Percentiles rank a stretch among this genome's conserved stretches.
Evolutionary conservation across 83 land plant genomes (phyloP).

Genomic region (Thuja plicata): DNA sequence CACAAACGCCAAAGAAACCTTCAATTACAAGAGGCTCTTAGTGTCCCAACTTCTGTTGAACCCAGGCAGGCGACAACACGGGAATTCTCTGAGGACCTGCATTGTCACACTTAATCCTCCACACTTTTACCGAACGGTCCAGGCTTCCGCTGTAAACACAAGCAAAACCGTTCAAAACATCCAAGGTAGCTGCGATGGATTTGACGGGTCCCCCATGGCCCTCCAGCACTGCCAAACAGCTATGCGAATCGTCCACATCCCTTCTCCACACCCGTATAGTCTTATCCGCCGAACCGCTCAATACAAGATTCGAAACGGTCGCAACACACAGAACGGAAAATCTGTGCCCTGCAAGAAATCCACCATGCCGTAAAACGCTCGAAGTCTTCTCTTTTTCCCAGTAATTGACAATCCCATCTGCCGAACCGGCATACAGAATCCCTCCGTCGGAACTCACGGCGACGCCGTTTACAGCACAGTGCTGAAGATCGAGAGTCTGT

Average conservation of each 20-base stretch:
- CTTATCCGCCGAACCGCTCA: conserved; percentile 62
- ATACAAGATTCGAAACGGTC: conserved; percentile 22
- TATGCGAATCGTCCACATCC: conserved; percentile 30
- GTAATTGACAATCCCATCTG: conserved; percentile 36
- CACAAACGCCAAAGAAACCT: too few relatives aligned
- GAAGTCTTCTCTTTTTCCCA: conserved; percentile 31
- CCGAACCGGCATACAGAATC: conserved; percentile 57
- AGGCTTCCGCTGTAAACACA: conserved; percentile 58
- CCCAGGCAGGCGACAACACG: conserved; percentile 9
- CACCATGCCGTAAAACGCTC: conserved; percentile 12
- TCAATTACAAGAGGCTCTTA: too few relatives aligned
- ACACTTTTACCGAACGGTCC: conserved; percentile 51
- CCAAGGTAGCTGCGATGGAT: conserved; percentile 35
- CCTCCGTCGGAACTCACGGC: conserved; percentile 28
- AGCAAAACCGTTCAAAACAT: conserved; percentile 15
- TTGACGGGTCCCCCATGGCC: conserved; percentile 72
- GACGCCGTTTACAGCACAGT: conserved; percentile 43
- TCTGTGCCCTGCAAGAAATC: conserved; percentile 33
- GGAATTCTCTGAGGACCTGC: neutral
- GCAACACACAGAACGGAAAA: conserved; percentile 53
- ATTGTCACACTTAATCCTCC: conserved; percentile 24
- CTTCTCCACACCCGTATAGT: conserved; percentile 49
- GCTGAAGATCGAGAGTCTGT: conserved; percentile 31
- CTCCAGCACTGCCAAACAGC: conserved; percentile 47
- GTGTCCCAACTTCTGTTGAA: neutral